A percentile compares a stretch with the other conserved stretches of the same genome.
These are phyloP conservation scores for Trametes polyzona DNA, from an alignment of 1,284 basidiomycete species.

Conservation along the genomic window DNA sequence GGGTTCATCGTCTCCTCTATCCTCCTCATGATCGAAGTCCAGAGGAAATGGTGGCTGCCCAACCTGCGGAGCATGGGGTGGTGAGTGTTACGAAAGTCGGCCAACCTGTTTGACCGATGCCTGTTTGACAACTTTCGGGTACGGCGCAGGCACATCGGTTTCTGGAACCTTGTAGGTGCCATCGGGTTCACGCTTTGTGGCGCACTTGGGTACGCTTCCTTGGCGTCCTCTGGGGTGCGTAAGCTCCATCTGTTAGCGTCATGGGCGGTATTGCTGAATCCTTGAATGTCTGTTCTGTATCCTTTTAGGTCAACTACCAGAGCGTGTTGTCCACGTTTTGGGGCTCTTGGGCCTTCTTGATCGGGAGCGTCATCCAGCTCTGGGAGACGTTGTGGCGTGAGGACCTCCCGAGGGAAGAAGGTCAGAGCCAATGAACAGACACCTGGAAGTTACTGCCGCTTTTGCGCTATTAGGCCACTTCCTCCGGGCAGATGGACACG, in stretches of 20 bases:
- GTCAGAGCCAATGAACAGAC: no score
- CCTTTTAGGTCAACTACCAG: constrained; percentile 44
- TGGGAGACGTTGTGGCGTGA: constrained; percentile 44
- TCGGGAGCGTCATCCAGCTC: constrained; percentile 57
- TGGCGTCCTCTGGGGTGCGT: constrained; percentile 27
- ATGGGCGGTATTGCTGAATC: neutral
- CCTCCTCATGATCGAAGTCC: constrained; percentile 59
- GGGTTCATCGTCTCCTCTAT: constrained; percentile 58
- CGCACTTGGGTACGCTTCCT: constrained; percentile 50
- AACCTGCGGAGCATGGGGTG: constrained; percentile 49
- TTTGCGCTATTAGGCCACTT: no score
- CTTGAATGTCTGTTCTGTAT: neutral
- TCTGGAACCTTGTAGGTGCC: constrained; percentile 63
- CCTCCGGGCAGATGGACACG: no score
- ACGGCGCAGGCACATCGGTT: constrained; percentile 35
- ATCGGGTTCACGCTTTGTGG: constrained; percentile 61
- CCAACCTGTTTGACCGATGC: neutral
- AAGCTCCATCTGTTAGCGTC: no score
- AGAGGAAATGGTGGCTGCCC: constrained; percentile 54
- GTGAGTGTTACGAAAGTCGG: constrained; percentile 37
- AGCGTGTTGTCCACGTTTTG: constrained; percentile 59
- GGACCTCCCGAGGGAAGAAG: neutral
- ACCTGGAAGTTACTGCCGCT: no score
- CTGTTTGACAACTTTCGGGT: neutral
- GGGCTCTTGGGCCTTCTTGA: constrained; percentile 65